Evolutionary conservation across 305 asterid genomes (phyloP).

Genomic region (Salvia sclarea): DNA sequence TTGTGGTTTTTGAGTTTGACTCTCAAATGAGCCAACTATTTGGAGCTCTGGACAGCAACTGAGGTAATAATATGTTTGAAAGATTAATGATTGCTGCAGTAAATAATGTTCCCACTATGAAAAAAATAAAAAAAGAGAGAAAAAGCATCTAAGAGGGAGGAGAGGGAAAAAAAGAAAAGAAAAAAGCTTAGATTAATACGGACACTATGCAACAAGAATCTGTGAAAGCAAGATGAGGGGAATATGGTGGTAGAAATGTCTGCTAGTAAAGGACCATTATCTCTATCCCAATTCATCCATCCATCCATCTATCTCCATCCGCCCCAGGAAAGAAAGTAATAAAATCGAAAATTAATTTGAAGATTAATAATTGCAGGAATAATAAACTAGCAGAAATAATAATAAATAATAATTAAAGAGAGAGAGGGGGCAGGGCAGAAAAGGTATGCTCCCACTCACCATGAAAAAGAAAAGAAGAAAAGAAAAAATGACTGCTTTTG

Average conservation of each 20-base stretch:
- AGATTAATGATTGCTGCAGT: constrained; percentile 64
- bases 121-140: constrained; percentile 32
- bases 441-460: constrained; percentile 59
- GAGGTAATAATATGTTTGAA: constrained; percentile 57
- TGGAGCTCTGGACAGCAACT: constrained; percentile 37
- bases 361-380: constrained; percentile 32
- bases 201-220: constrained; percentile 69
- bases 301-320: constrained; percentile 65
- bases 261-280: constrained; percentile 76
- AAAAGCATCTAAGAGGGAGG: constrained; percentile 30
- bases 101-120: constrained; percentile 48
- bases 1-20: constrained; percentile 48
- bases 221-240: constrained; percentile 72
- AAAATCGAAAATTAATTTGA: constrained; percentile 22
- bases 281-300: constrained; percentile 56
- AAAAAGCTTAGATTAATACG: constrained; percentile 45
- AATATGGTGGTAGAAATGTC: constrained; percentile 85
- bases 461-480: constrained; percentile 14
- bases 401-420: constrained; percentile 29
- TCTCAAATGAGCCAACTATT: constrained; percentile 42
- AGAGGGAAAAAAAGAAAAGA: neutral
- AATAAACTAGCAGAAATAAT: constrained; percentile 35
- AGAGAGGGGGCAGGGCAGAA: constrained; percentile 44
- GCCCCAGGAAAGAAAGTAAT: constrained; percentile 37
- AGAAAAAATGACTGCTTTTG: constrained; percentile 39